phyloP scores from a whole-genome alignment of 179 eudicot genomes.

The Drosera spatulata region DNA sequence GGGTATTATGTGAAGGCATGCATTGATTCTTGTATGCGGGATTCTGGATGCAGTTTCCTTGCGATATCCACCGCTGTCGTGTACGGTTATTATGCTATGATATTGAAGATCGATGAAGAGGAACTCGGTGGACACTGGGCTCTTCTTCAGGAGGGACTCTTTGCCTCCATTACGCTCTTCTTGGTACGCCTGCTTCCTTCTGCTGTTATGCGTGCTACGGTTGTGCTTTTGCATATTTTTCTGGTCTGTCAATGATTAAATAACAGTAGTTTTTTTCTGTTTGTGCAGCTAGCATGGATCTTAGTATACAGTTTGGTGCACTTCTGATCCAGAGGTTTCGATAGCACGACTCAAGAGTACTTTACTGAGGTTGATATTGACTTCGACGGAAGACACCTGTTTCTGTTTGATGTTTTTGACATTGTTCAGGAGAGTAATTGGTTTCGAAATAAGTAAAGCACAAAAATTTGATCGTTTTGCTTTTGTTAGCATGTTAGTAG shows the following conservation, averaged over 20 bases:
- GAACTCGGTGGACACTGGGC: slow-evolving; percentile 94
- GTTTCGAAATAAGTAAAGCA: too few relatives aligned
- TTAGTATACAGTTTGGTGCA: slow-evolving; percentile 91
- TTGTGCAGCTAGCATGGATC: slow-evolving; percentile 77
- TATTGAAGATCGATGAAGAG: slow-evolving; percentile 22
- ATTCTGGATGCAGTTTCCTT: slow-evolving; percentile 45
- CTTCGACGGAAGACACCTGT: too few relatives aligned
- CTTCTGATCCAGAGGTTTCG: slow-evolving; percentile 37
- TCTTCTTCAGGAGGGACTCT: slow-evolving; percentile 94
- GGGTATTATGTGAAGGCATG: background rate
- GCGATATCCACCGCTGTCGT: slow-evolving; percentile 66
- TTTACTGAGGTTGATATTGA: too few relatives aligned
- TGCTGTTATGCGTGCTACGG: background rate
- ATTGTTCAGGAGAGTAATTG: too few relatives aligned
- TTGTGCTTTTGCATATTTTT: background rate
- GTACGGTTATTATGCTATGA: slow-evolving; percentile 80
- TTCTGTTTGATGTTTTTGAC: too few relatives aligned
- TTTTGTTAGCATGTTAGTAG: too few relatives aligned
- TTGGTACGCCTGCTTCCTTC: slow-evolving; percentile 33
- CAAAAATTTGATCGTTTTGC: too few relatives aligned
- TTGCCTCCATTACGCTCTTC: slow-evolving; percentile 83
- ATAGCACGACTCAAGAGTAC: too few relatives aligned
- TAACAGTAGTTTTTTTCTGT: background rate
- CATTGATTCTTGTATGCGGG: background rate
- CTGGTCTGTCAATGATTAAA: background rate